Conservation (phyloP, 108 stramenopile genomes). For the Mediolabrus comicus region DNA sequence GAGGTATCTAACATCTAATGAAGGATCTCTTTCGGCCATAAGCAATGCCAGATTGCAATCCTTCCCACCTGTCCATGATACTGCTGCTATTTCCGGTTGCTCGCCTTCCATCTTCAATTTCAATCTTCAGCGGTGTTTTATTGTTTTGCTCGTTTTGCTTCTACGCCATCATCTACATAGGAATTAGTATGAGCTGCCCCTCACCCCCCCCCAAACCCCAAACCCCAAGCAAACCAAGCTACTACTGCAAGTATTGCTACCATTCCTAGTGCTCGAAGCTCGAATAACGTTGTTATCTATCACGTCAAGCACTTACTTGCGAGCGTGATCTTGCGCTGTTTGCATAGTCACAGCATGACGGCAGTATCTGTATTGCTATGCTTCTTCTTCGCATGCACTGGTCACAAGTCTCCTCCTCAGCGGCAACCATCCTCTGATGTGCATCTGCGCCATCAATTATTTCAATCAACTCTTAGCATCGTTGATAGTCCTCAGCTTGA, state of each 20-base stretch:
- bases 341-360: too few species aligned
- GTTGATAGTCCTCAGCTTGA: slow-evolving; percentile 5
- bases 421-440: slow-evolving; percentile 30
- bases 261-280: too few species aligned
- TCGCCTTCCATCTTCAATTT: neutral
- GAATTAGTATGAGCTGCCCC: too few species aligned
- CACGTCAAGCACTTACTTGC: too few species aligned
- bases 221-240: too few species aligned
- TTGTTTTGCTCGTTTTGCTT: too few species aligned
- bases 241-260: too few species aligned
- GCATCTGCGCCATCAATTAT: neutral
- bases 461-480: neutral
- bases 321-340: too few species aligned
- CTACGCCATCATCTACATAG: too few species aligned
- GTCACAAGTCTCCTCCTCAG: slow-evolving; percentile 14
- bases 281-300: too few species aligned
- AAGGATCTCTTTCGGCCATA: slow-evolving; percentile 13
- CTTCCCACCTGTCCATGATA: slow-evolving; percentile 57
- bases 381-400: neutral
- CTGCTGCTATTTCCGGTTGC: slow-evolving; percentile 18
- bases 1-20: slow-evolving; percentile 29
- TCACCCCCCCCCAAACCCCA: too few species aligned
- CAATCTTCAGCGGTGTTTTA: slow-evolving; percentile 5
- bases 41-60: slow-evolving; percentile 56
- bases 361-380: neutral